These are phyloP conservation scores for Sherardia arvensis DNA, from an alignment of 257 asterid genomes.

Conservation along the genomic window DNA sequence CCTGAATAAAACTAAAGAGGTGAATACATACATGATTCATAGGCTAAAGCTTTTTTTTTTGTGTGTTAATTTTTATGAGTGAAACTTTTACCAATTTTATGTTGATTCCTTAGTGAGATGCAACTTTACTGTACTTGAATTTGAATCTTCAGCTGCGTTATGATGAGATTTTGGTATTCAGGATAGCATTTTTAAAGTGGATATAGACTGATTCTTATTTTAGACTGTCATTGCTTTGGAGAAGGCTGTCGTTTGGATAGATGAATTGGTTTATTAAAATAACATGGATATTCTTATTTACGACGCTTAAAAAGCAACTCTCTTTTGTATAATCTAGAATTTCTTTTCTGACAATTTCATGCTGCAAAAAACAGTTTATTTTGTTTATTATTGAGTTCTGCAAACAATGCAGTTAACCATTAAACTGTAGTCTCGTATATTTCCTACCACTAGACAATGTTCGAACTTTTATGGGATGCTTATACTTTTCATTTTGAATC, in stretches of 20 bases:
- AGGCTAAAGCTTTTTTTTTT: not conserved
- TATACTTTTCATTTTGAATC: not conserved
- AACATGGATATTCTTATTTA: not conserved
- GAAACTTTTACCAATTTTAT: not conserved
- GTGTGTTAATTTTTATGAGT: not conserved
- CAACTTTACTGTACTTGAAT: not conserved
- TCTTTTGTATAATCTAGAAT: not conserved
- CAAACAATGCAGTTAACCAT: not conserved
- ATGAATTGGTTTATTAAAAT: not conserved
- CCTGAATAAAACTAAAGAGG: conserved; percentile 60
- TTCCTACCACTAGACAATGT: not conserved
- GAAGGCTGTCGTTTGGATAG: not conserved
- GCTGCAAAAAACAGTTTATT: too few relatives aligned
- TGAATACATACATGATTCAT: conserved; percentile 11
- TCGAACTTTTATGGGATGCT: not conserved
- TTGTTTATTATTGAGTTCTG: not conserved
- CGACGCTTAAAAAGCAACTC: not conserved
- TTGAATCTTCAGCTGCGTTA: not conserved
- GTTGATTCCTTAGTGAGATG: not conserved
- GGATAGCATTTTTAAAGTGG: not conserved
- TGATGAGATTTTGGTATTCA: not conserved
- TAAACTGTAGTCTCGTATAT: not conserved
- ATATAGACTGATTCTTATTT: not conserved
- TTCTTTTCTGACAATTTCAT: too few relatives aligned
- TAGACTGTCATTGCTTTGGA: not conserved